Base-by-base conservation (phyloP, 2,329 filamentous ascomycete genomes). In the Oidium heveae region DNA sequence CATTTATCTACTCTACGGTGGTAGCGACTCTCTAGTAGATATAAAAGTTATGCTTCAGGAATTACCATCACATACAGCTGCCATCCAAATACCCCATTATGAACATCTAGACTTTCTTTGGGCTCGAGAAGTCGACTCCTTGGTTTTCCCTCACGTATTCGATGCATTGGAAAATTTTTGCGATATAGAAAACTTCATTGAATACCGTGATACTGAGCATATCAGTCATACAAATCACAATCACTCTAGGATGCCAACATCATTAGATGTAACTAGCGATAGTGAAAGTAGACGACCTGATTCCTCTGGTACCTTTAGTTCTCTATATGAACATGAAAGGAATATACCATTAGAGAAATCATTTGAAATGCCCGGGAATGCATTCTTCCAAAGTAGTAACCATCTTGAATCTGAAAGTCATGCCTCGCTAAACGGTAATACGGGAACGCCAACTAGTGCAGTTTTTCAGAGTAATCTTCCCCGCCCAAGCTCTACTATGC, bases 61-160 rank as follows among this genome's bases (percentile, higher is more conserved):
- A 66, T 72, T 98, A 13, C 91, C 91, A 0, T 72, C 74, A 22
- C 84, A 86, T 65, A 96, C 91, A 0, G 74, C 89, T 2, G 86
- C 86, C 1, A 91, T 80, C 39, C 83, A 89, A 63, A 84, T 98
- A 44, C 79, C 83, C 0, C 86, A 94, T 65, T 98, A 94, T 66
- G 91, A 98, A 67, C 91, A 98, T 67, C 76, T 98, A 24, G 91
- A 98, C 66, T 94, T 98, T 62, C 72, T 98, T 0, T 98, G 91
- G 91, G 91, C 85, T 0, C 73, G 78, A 39, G 87, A 95, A 62
- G 84, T 94, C 7, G 76, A 94, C 60, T 71, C 74, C 0, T 77
- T 87, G 54, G 89, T 96, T 2, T 95, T 95, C 63, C 84, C 81
- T 16, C 86, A 65, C 64, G 86, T 98, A 1, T 88, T 94, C 59